These are phyloP conservation scores for Pelargonium citronellum DNA, from an alignment of 441 rosid genomes.

Conservation along the genomic window DNA sequence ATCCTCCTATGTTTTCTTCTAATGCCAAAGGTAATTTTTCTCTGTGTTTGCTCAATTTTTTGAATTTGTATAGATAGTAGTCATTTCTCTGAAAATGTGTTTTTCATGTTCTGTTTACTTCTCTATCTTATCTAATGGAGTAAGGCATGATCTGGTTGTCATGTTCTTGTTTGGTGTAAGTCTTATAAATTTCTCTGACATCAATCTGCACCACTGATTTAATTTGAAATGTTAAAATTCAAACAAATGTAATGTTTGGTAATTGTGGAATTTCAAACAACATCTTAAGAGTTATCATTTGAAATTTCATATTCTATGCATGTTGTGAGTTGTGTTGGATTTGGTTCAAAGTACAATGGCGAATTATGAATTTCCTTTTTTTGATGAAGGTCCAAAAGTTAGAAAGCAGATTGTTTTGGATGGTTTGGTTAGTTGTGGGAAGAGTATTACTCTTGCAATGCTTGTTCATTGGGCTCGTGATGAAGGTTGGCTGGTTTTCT, in stretches of 20 bases:
- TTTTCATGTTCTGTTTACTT: too few relatives aligned
- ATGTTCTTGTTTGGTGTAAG: background rate
- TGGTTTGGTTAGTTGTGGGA: conserved; percentile 86
- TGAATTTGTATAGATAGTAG: background rate
- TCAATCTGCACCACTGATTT: background rate
- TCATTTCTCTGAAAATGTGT: background rate
- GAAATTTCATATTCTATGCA: too few relatives aligned
- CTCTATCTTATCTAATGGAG: background rate
- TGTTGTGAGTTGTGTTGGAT: too few relatives aligned
- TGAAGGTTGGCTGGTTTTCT: conserved; percentile 91
- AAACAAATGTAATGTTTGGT: too few relatives aligned
- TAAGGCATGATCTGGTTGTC: background rate
- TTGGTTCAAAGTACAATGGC: background rate
- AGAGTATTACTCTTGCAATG: conserved; percentile 86
- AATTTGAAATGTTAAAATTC: too few relatives aligned
- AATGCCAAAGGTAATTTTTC: conserved; percentile 46
- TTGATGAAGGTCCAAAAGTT: conserved; percentile 42
- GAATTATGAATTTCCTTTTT: background rate
- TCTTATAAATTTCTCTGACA: background rate
- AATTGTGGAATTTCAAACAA: too few relatives aligned
- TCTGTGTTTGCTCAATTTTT: conserved; percentile 1
- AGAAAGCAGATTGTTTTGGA: conserved; percentile 84
- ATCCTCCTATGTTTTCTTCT: conserved; percentile 55
- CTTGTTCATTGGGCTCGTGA: conserved; percentile 98
- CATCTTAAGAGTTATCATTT: too few relatives aligned